Percentiles rank a stretch among this genome's conserved stretches.
phyloP scores from a whole-genome alignment of 139 green algal species.

The Volvox reticuliferus region DNA sequence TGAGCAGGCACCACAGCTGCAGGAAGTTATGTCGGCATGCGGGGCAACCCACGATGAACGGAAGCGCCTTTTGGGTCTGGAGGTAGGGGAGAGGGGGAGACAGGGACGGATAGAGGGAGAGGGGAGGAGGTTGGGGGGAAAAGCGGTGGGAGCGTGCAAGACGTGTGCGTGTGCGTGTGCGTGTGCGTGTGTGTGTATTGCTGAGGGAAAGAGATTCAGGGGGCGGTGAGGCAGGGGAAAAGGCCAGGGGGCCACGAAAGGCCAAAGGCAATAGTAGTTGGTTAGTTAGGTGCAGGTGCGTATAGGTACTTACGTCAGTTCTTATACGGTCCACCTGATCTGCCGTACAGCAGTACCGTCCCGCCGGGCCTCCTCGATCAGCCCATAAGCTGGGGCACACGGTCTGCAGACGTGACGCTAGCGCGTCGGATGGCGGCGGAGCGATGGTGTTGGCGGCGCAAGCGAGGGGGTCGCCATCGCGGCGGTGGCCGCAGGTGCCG shows the following conservation, averaged over 20 bases:
- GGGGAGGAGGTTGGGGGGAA: background rate
- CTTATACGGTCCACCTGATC: constrained; percentile 83
- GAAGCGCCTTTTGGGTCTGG: constrained; percentile 74
- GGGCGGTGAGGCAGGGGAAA: background rate
- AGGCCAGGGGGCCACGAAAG: background rate
- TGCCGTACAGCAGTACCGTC: constrained; percentile 83
- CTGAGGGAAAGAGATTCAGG: too few relatives aligned
- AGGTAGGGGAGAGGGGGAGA: background rate
- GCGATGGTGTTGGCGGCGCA: constrained; percentile 74
- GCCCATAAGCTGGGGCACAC: constrained; percentile 81
- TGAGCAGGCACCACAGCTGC: constrained; percentile 84
- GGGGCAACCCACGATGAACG: constrained; percentile 90
- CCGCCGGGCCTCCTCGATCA: constrained; percentile 50
- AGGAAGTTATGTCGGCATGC: constrained; percentile 94
- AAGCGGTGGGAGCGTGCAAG: too few relatives aligned
- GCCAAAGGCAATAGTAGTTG: background rate
- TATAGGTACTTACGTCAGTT: constrained; percentile 60
- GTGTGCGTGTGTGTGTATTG: too few relatives aligned
- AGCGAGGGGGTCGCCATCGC: constrained; percentile 75
- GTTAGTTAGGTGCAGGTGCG: background rate
- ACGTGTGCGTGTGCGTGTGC: too few relatives aligned
- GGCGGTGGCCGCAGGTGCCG: constrained; percentile 75
- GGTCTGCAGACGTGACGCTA: constrained; percentile 50
- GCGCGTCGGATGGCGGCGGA: constrained; percentile 47
- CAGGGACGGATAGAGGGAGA: background rate